Evolutionary conservation across 2,329 filamentous ascomycete genomes (phyloP), one percentile per base, ranked within the genome.

Genomic region (Hypoxylon sp.): DNA sequence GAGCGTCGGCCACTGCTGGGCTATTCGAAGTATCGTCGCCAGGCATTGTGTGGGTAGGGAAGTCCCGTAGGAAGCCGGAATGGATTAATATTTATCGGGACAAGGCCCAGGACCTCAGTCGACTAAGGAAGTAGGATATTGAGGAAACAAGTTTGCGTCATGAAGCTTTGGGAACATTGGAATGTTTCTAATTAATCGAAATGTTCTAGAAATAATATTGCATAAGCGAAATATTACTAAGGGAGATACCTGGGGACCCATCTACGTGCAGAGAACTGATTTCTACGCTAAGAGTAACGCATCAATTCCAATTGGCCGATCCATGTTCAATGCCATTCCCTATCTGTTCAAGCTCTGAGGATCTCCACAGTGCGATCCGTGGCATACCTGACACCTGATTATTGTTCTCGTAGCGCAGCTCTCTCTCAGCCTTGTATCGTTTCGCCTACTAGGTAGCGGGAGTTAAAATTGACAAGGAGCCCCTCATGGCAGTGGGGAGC

Each of bases 1-100:
- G 74, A 28, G 77, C 62, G 11, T 74, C 60, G 28, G 69, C 61
- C 32, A 63, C 53, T 67, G 65, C 66, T 32, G 64, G n/a, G 28
- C 21, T 34, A 36, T 53, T 63, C 25, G 58, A 34, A 28, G 43
- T 55, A 36, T 32, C 46, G 11, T 73, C 62, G 58, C 74, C 71
- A 23, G 70, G 56, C 74, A 75, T 71, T 28, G 21, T 68, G 19
- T 46, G n/a, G 13, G 32, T 3, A 56, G 13, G 23, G 30, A 9
- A 11, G 2, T 28, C 4, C 17, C 17, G 9, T 17, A 34, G 11
- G 25, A 34, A n/a, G 32, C 19, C 17, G 11, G 19, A 45, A 17
- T 21, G 28, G 50, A 13, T 41, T 41, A 7, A 21, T 43, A 21
- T 43, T 17, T 19, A 21, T 4, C 38, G 3, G 14, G 36, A 19